Percentiles rank a stretch among this genome's conserved stretches.
Conservation (phyloP, 805 yeast genomes). For the Saccharomycopsis lassenensis region DNA sequence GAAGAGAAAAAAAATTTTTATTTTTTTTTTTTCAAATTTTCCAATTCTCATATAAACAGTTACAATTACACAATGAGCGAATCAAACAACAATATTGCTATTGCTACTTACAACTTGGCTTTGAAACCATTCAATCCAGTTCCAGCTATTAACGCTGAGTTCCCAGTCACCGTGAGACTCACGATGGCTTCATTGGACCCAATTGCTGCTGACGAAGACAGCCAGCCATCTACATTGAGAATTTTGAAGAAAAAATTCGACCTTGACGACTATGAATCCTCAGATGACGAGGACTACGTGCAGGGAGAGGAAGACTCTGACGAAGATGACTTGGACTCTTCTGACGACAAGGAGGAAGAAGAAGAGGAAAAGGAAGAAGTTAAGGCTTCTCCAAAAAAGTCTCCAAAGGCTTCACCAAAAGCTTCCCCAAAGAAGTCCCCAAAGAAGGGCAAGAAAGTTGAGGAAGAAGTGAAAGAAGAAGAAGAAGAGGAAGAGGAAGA, state of each 20-base stretch:
- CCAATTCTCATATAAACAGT: background rate
- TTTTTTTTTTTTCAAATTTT: background rate
- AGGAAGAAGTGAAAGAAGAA: slow-evolving; percentile 12
- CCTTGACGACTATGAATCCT: slow-evolving; percentile 38
- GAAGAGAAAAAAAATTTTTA: no score
- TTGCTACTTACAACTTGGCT: slow-evolving; percentile 79
- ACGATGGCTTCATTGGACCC: slow-evolving; percentile 96
- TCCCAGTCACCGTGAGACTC: slow-evolving; percentile 81
- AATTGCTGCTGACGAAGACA: slow-evolving; percentile 67
- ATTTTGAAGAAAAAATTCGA: slow-evolving; percentile 56
- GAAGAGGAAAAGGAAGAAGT: slow-evolving; percentile 25
- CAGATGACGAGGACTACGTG: slow-evolving; percentile 34
- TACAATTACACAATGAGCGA: slow-evolving; percentile 36
- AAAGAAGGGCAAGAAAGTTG: slow-evolving; percentile 21
- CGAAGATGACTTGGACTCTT: slow-evolving; percentile 19
- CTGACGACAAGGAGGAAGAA: slow-evolving; percentile 13
- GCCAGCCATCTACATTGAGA: slow-evolving; percentile 81
- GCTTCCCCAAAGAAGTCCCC: background rate
- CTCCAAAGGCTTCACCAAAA: background rate
- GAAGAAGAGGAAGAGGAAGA: slow-evolving; percentile 26
- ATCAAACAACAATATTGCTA: slow-evolving; percentile 48
- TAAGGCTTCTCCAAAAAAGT: slow-evolving; percentile 23
- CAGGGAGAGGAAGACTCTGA: slow-evolving; percentile 29
- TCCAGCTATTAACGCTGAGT: slow-evolving; percentile 76
- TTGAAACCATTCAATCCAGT: slow-evolving; percentile 80